Percentiles rank a stretch among this genome's conserved stretches.
Conservation (phyloP, 768 basidiomycete species). For the Candolleomyces efflorescens region DNA sequence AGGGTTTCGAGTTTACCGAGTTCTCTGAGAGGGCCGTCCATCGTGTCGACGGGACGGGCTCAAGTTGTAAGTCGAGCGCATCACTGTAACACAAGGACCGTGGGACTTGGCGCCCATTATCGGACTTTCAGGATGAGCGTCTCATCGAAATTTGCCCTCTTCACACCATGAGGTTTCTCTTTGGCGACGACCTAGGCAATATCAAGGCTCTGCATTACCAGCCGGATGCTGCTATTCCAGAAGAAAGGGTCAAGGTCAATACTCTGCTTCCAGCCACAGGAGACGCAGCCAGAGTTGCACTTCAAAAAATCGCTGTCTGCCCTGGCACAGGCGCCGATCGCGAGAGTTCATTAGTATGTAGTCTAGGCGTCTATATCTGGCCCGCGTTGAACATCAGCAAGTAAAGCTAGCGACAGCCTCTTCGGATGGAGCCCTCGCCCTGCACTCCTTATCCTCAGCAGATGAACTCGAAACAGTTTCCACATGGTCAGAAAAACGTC, state of each 20-base stretch:
- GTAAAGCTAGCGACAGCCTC: constrained; percentile 64
- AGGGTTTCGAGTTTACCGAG: constrained; percentile 71
- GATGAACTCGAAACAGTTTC: constrained; percentile 33
- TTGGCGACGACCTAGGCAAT: constrained; percentile 77
- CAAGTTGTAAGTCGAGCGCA: not conserved
- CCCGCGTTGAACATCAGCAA: constrained; percentile 23
- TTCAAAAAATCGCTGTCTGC: constrained; percentile 29
- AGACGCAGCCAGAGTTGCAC: constrained; percentile 18
- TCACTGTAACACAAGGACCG: not conserved
- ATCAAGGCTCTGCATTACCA: constrained; percentile 57
- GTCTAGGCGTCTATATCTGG: not conserved
- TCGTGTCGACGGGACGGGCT: constrained; percentile 22
- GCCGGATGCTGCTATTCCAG: constrained; percentile 22
- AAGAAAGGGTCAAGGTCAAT: constrained; percentile 28
- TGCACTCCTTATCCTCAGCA: constrained; percentile 40
- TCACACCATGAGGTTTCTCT: constrained; percentile 57
- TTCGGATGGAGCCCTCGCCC: constrained; percentile 50
- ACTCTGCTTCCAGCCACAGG: constrained; percentile 26
- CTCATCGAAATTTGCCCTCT: not conserved
- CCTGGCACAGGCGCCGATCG: constrained; percentile 19
- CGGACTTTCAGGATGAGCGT: not conserved
- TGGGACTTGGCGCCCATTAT: not conserved
- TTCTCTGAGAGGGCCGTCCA: constrained; percentile 79
- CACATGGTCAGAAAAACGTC: constrained; percentile 64
- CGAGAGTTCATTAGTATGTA: constrained; percentile 34